Percentiles rank a stretch among this genome's conserved stretches.
Evolutionary conservation across 2,329 filamentous ascomycete genomes (phyloP).

Genomic region (Pseudopyricularia javanii): DNA sequence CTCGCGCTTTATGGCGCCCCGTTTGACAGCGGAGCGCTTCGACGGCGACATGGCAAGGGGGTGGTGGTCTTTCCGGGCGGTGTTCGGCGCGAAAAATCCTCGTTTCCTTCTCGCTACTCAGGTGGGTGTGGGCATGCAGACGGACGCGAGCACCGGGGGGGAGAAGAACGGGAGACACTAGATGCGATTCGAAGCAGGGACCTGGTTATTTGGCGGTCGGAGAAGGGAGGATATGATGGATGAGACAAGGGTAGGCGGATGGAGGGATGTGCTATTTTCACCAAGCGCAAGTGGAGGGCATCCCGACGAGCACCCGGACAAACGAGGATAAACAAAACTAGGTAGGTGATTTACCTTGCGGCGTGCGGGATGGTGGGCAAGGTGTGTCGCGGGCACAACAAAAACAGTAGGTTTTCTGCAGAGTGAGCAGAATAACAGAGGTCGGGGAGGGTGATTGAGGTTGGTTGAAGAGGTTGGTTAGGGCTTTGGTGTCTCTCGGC

Average conservation of each 20-base stretch:
- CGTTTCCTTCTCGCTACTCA: neutral
- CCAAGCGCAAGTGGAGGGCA: too few relatives aligned
- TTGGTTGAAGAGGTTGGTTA: neutral
- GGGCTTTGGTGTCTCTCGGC: too few relatives aligned
- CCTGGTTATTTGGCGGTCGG: neutral
- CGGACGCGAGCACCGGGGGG: neutral
- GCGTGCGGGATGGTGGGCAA: too few relatives aligned
- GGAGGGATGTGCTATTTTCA: neutral
- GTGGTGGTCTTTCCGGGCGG: too few relatives aligned
- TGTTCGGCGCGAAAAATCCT: neutral
- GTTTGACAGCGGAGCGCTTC: slow-evolving; percentile 1
- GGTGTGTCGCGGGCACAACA: too few relatives aligned
- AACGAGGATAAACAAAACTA: neutral
- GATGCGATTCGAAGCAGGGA: neutral
- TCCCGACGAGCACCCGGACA: neutral
- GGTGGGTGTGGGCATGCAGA: neutral
- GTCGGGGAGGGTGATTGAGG: neutral
- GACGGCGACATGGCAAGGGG: slow-evolving; percentile 1
- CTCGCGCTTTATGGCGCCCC: slow-evolving; percentile 8
- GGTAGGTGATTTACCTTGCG: too few relatives aligned
- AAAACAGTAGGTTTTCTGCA: too few relatives aligned
- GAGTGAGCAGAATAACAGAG: too few relatives aligned
- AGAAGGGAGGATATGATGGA: neutral
- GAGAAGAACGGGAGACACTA: too few relatives aligned
- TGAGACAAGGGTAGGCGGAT: neutral